Base-by-base conservation (phyloP, 1,284 basidiomycete species). In the Cryptococcus sp. region DNA sequence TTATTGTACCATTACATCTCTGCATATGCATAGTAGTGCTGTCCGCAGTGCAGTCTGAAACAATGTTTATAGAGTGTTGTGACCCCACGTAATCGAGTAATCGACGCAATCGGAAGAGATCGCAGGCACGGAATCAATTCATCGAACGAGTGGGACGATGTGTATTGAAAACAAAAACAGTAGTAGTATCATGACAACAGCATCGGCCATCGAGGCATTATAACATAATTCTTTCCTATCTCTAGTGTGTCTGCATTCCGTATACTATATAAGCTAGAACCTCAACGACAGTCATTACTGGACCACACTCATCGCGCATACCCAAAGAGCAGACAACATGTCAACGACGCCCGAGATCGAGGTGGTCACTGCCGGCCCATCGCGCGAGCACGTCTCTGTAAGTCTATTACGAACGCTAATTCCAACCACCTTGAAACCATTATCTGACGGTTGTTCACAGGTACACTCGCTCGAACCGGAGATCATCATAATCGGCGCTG, bases 401-500 rank as follows among this genome's bases (percentile, higher is more conserved):
- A 50, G 58, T 58, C 13, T 1, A 13, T 38, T n/a, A 41, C 49
- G n/a, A n/a, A n/a, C n/a, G n/a, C n/a, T 35, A 2, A 35, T 35
- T 35, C 8, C 2, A 35, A 10, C 10, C 30, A 35, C 8, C 30
- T 2, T 8, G 47, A 35, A 8, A 35, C 7, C 30, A 13, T 4
- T 10, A 35, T 35, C 30, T 35, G 30, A 35, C 30, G 13, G 13
- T 35, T 2, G 25, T 3, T 16, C 40, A 16, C 48, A 72, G 68
- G 57, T 70, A 7, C 70, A 70, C 58, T 55, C 61, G 47, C 63
- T 71, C 50, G 47, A 62, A 51, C 76, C 76, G 15, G 77, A 79
- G 55, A 69, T 81, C 53, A 79, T 95, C 78, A 88, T 97, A 74
- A 86, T 97, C 73, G 93, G 93, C 61, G 92, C 90, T 11, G 93